A percentile compares a stretch with the other conserved stretches of the same genome.
phyloP scores from a whole-genome alignment of 2,329 filamentous ascomycete genomes.

The Aspergillus piperis region DNA sequence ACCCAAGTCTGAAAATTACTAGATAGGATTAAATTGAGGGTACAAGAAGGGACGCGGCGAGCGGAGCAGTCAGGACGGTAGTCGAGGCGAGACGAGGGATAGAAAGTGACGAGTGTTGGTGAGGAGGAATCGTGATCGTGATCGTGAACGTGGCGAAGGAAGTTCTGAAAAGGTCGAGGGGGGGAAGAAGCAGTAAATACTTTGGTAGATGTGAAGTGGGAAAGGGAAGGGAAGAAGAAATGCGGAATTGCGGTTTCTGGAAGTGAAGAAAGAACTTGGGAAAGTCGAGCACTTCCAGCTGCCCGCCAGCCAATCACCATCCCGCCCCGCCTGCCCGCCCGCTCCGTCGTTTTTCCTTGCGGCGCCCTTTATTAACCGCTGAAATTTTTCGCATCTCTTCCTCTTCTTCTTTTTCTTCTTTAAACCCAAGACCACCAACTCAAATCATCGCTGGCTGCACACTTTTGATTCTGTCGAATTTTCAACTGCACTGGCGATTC shows the following conservation, averaged over 20 bases:
- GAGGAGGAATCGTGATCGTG: constrained; percentile 27
- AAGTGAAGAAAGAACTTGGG: constrained; percentile 4
- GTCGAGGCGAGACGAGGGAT: constrained; percentile 13
- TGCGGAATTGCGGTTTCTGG: constrained; percentile 1
- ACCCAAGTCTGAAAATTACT: constrained; percentile 7
- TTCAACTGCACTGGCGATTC: constrained; percentile 68
- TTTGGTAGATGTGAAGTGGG: neutral
- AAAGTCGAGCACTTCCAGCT: neutral
- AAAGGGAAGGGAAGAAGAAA: constrained; percentile 4
- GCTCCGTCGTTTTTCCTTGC: constrained; percentile 36
- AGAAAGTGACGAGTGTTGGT: constrained; percentile 11
- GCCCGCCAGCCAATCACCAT: constrained; percentile 32
- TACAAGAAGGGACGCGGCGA: constrained; percentile 12
- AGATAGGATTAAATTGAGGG: constrained; percentile 6
- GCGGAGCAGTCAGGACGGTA: constrained; percentile 9
- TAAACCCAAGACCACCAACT: constrained; percentile 67
- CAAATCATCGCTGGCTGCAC: constrained; percentile 70
- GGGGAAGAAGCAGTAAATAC: neutral
- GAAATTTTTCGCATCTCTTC: constrained; percentile 17
- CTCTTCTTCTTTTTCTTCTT: constrained; percentile 37
- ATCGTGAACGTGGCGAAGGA: constrained; percentile 22
- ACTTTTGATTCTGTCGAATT: constrained; percentile 26
- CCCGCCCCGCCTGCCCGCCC: constrained; percentile 23
- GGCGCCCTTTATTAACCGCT: constrained; percentile 22
- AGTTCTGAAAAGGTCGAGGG: neutral